These are phyloP conservation scores for Gleditsia sinensis DNA, from an alignment of 306 rosid genomes.

Conservation along the genomic window DNA sequence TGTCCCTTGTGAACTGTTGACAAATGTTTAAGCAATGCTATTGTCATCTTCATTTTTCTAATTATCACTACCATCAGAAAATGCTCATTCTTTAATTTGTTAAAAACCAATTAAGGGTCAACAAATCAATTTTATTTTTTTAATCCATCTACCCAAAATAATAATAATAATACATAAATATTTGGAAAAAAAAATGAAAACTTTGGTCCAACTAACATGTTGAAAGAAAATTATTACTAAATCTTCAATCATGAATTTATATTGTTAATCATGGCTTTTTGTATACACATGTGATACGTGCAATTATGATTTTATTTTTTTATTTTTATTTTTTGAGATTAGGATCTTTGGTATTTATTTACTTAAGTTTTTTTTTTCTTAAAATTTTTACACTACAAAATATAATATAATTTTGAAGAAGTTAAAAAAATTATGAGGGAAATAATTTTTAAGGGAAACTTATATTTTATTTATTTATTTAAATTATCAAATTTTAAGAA, in stretches of 20 bases:
- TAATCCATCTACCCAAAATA: no score
- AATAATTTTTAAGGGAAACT: no score
- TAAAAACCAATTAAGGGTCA: no score
- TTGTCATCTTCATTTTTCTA: slow-evolving; percentile 31
- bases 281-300: slow-evolving; percentile 4
- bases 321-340: no score
- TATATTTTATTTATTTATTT: no score
- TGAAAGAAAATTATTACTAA: not conserved
- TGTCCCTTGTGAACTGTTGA: slow-evolving; percentile 36
- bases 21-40: slow-evolving; percentile 28
- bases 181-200: not conserved
- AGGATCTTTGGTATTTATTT: no score
- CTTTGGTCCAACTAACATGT: not conserved
- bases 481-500: no score
- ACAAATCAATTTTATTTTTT: not conserved
- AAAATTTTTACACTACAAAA: no score
- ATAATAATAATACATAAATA: no score
- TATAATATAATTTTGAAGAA: no score
- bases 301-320: slow-evolving; percentile 1
- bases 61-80: slow-evolving; percentile 32
- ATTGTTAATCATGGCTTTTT: not conserved
- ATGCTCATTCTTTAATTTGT: slow-evolving; percentile 36
- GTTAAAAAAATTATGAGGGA: no score
- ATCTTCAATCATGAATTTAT: slow-evolving; percentile 4
- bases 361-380: no score